These are phyloP conservation scores for Ascochyta fabae DNA, from an alignment of 2,329 filamentous ascomycete genomes.

Conservation along the genomic window DNA sequence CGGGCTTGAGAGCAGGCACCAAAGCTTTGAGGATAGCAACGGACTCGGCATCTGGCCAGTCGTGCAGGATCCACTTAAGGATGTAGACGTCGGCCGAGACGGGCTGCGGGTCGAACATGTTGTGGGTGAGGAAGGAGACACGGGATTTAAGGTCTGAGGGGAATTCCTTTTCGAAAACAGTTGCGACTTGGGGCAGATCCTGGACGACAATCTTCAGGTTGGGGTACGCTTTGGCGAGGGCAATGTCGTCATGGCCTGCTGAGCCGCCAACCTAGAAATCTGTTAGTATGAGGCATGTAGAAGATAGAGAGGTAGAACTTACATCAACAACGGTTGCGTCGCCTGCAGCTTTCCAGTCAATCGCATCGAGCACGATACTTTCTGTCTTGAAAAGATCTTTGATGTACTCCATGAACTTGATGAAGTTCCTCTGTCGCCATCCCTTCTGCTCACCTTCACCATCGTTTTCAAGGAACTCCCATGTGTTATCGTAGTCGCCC, in stretches of 20 bases:
- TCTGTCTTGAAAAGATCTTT: conserved; percentile 43
- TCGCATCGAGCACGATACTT: conserved; percentile 30
- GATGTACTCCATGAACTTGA: conserved; percentile 43
- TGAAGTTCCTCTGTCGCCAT: conserved; percentile 40
- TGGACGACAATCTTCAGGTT: conserved; percentile 41
- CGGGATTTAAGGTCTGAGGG: conserved; percentile 32
- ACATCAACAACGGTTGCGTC: conserved; percentile 38
- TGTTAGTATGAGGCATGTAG: neutral
- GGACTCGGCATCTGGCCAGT: conserved; percentile 62
- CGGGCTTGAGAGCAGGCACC: conserved; percentile 62
- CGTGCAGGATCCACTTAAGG: conserved; percentile 67
- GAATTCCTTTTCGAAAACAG: conserved; percentile 34
- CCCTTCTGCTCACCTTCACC: conserved; percentile 39
- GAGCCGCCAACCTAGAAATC: conserved; percentile 35
- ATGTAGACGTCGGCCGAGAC: conserved; percentile 61
- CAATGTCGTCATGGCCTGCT: conserved; percentile 40
- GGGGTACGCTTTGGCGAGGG: conserved; percentile 33
- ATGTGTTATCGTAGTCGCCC: conserved; percentile 32
- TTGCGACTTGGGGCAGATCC: conserved; percentile 37
- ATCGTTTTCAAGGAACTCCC: conserved; percentile 44
- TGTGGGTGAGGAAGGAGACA: conserved; percentile 56
- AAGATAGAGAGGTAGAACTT: conserved; percentile 11
- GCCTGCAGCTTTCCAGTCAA: conserved; percentile 37
- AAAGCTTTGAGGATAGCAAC: conserved; percentile 52
- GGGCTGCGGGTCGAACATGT: conserved; percentile 65